A percentile compares a stretch with the other conserved stretches of the same genome.
These are phyloP conservation scores for Endotrypanum monterogeii DNA, from an alignment of 208 protist genomes.

Conservation along the genomic window DNA sequence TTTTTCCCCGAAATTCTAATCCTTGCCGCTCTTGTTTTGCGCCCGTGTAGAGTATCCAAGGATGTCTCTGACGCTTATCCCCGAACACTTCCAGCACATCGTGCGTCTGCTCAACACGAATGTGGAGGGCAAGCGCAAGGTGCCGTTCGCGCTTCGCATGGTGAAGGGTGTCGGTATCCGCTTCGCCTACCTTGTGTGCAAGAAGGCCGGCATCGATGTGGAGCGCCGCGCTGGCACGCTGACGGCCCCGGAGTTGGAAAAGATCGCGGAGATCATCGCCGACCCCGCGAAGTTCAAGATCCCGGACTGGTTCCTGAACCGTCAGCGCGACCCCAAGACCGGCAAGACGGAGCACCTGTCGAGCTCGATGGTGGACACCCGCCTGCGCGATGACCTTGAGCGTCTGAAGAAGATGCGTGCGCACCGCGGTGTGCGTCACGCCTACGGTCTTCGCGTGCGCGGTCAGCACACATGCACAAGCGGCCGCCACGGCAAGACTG, in stretches of 20 bases:
- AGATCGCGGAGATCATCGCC: conserved; percentile 97
- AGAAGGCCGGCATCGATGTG: conserved; percentile 98
- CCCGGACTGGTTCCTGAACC: conserved; percentile 99
- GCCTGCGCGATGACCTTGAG: conserved; percentile 99
- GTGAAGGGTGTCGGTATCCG: conserved; percentile 99
- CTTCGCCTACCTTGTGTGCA: conserved; percentile 98
- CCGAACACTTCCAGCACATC: conserved; percentile 99
- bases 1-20: not conserved
- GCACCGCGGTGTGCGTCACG: conserved; percentile 99
- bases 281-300: conserved; percentile 99
- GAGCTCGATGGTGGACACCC: conserved; percentile 97
- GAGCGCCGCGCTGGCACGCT: conserved; percentile 96
- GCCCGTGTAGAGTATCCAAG: conserved; percentile 16
- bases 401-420: conserved; percentile 99
- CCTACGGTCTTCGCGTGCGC: conserved; percentile 98
- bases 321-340: conserved; percentile 98
- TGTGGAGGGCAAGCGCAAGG: conserved; percentile 98
- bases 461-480: conserved; percentile 99
- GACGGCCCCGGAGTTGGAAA: conserved; percentile 96
- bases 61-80: conserved; percentile 54
- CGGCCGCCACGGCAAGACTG: conserved; percentile 95
- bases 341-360: conserved; percentile 98
- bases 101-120: conserved; percentile 99
- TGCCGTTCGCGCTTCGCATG: conserved; percentile 97
- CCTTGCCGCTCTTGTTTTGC: not conserved